A percentile compares a stretch with the other conserved stretches of the same genome.
Evolutionary conservation across 305 asterid genomes (phyloP).

Genomic region (Fraxinus paxiana): DNA sequence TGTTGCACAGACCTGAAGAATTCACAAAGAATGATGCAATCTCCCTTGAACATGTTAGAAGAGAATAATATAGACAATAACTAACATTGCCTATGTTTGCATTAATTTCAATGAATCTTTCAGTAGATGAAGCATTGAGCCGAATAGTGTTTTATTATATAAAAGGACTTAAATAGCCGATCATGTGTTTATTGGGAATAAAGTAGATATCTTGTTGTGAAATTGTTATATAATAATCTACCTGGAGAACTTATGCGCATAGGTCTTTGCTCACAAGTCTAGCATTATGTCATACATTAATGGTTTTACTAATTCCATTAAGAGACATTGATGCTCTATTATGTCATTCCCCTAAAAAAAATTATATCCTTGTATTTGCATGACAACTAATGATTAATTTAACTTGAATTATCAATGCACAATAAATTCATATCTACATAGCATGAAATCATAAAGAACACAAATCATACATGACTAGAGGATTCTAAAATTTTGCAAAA

Average conservation of each 20-base stretch:
- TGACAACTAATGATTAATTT: background rate
- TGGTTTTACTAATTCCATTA: background rate
- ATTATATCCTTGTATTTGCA: background rate
- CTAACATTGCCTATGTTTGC: background rate
- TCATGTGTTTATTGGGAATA: background rate
- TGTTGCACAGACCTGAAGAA: background rate
- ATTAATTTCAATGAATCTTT: background rate
- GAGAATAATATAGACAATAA: background rate
- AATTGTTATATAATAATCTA: background rate
- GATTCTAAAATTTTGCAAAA: slow-evolving; percentile 4
- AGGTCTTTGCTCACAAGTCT: background rate
- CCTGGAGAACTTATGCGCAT: background rate
- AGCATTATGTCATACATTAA: background rate
- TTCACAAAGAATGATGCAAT: background rate
- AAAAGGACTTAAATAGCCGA: background rate
- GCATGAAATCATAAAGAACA: background rate
- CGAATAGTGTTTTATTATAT: background rate
- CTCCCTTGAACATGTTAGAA: background rate
- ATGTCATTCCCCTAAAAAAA: background rate
- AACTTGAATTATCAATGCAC: background rate
- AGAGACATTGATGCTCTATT: background rate
- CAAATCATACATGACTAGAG: background rate
- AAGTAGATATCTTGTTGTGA: background rate
- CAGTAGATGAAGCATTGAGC: background rate
- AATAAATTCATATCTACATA: background rate